Base-by-base conservation (phyloP, 2,329 filamentous ascomycete genomes). In the Pyrenochaeta sp. region DNA sequence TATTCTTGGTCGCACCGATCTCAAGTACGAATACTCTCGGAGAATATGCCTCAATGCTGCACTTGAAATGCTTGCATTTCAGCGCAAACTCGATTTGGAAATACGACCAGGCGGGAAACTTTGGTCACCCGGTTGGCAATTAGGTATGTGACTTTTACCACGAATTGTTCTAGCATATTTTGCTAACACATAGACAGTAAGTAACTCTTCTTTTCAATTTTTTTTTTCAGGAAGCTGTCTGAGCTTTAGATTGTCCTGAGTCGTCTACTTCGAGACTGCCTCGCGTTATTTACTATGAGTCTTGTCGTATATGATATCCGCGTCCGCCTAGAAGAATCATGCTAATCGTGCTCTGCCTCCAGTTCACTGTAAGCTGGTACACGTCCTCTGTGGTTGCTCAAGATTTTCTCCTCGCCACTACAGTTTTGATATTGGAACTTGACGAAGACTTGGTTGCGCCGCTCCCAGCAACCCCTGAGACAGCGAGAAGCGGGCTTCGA, bases 381-480 rank as follows among this genome's bases (percentile, higher is more conserved):
- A 58, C 82, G 15, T 77, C 77, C 10, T 80, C 79, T 2, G 61
- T 82, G 2, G 73, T 80, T 49, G 76, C 75, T 2, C 79, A 82
- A 54, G 81, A 82, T 58, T 83, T 84, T 46, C 69, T 84, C 7
- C 73, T 83, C 2, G 82, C 82, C 1, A 79, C 80, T 43, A 83
- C 81, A 56, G 75, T 84, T 22, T 65, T 84, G 3, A 79, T 80
- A 37, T 71, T 82, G 2, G 81, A 83, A 53, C 69, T 81, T 19
- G 73, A 76, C 45, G 69, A 68, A 22, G 72, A 74, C 5, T 39
- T 73, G 22, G 45, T 55, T 0, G 53, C 57, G 9, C 67, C 70
- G 6, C 49, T 69, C 13, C 61, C 60, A 32, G 34, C 24, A 13
- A 24, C 43, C 19, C 24, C 45, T 5, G 37, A 44, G 5, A 22